Evolutionary conservation across 768 basidiomycete species (phyloP), one percentile per base, ranked within the genome.

Genomic region (Chalciporus sphaerocephalus): DNA sequence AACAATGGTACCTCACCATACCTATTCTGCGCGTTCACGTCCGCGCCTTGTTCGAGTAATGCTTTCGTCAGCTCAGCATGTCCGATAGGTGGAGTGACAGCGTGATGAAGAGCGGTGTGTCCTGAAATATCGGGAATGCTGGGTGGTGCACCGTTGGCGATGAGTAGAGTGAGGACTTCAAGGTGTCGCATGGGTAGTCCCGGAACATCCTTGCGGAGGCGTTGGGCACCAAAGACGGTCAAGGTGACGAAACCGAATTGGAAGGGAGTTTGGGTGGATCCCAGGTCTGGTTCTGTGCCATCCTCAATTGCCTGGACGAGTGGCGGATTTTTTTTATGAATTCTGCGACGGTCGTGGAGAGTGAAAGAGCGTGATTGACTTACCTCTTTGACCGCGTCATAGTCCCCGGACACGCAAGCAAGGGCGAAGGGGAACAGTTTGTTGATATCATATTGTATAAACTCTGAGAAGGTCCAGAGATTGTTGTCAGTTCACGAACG

Each of bases 81-180:
- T 0, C 62, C 56, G 2, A 37, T 16, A 0, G 55, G 53, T 0
- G 62, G 60, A 5, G 67, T 67, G 7, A 70, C 69, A 0, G 67
- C 62, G 53, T 79, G 78, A 38, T 75, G 70, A 4, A 80, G 67
- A 1, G 80, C 73, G 1, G 76, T 80, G 59, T 65, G 65, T 4
- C 76, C 76, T 9, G 59, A 66, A 35, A 81, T 71, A 46, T 80
- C 80, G 2, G 60, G 59, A 1, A 67, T 17, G 40, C 78, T 65
- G 4, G 67, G 57, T 3, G 74, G 64, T 0, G 71, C 62, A 11
- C 77, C 76, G 0, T 57, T 48, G 0, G 66, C 55, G 30, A 80
- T 60, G 18, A 82, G 69, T 38, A 64, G 69, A 28, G 60, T 54
- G 41, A 80, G 61, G 12, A 68, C 59, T 5, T 69, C 72, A 15